phyloP scores from a whole-genome alignment of 495 filamentous ascomycete species.

The Beverwykella pulmonaria region DNA sequence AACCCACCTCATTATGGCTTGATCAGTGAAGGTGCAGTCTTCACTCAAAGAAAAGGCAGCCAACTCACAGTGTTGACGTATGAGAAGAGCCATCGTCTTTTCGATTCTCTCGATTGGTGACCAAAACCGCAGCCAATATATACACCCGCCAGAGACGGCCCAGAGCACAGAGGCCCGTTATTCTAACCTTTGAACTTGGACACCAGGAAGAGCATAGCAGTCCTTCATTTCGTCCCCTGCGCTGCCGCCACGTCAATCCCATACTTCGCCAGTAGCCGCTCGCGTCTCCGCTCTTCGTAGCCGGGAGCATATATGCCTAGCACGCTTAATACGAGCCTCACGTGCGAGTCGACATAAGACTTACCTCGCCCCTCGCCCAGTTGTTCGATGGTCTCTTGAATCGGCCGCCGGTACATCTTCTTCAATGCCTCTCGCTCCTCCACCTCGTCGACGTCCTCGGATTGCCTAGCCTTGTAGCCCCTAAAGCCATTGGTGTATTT shows the following conservation, averaged over 20 bases:
- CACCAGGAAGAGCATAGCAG: constrained; percentile 1
- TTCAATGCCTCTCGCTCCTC: constrained; percentile 75
- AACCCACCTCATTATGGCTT: too few species aligned
- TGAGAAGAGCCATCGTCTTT: not conserved
- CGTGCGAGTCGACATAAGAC: constrained; percentile 26
- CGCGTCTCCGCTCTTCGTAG: constrained; percentile 81
- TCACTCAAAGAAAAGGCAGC: too few species aligned
- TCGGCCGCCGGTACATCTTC: constrained; percentile 71
- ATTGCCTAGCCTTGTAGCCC: constrained; percentile 56
- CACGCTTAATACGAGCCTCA: not conserved
- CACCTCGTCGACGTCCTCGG: constrained; percentile 70
- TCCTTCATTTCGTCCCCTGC: not conserved
- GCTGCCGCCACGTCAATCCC: constrained; percentile 69
- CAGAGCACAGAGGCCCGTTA: not conserved
- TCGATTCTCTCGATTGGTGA: not conserved
- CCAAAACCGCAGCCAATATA: not conserved
- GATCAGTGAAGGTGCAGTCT: too few species aligned
- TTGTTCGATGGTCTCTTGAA: constrained; percentile 79
- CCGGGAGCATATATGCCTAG: constrained; percentile 75
- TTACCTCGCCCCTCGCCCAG: constrained; percentile 90
- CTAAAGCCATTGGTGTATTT: constrained; percentile 76
- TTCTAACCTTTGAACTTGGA: not conserved
- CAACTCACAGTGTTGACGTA: too few species aligned
- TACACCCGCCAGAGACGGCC: not conserved
- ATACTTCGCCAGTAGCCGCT: constrained; percentile 86